Percentiles rank a stretch among this genome's conserved stretches.
phyloP scores from a whole-genome alignment of 1,284 basidiomycete genomes.

The Heliocybe sulcata region DNA sequence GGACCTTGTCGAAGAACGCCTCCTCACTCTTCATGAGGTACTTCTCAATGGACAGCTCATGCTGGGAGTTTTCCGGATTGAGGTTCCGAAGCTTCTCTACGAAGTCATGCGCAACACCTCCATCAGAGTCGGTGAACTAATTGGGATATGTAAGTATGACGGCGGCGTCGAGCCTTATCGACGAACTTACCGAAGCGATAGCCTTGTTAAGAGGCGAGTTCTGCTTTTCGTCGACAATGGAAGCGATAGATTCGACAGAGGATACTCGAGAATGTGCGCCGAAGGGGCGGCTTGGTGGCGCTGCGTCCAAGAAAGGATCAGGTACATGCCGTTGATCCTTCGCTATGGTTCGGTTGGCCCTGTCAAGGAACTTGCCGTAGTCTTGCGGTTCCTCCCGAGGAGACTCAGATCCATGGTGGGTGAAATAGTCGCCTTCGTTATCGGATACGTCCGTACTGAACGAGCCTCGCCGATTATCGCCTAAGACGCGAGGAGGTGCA shows the following conservation, averaged over 20 bases:
- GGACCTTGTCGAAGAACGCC: slow-evolving; percentile 84
- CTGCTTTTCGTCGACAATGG: slow-evolving; percentile 84
- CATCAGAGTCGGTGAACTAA: slow-evolving; percentile 87
- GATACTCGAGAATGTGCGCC: slow-evolving; percentile 73
- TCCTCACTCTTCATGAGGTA: slow-evolving; percentile 88
- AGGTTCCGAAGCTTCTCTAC: slow-evolving; percentile 78
- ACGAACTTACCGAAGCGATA: slow-evolving; percentile 64
- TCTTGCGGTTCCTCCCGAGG: slow-evolving; percentile 30
- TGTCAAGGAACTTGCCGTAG: slow-evolving; percentile 77
- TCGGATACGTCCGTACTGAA: slow-evolving; percentile 43
- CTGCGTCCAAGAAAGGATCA: slow-evolving; percentile 77
- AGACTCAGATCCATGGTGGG: slow-evolving; percentile 23
- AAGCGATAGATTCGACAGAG: slow-evolving; percentile 82
- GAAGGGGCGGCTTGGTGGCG: slow-evolving; percentile 65
- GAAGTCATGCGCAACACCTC: slow-evolving; percentile 84
- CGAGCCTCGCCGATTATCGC: slow-evolving; percentile 34
- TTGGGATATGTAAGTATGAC: not conserved
- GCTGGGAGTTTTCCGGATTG: slow-evolving; percentile 81
- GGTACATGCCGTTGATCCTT: slow-evolving; percentile 68
- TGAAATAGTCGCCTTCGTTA: slow-evolving; percentile 54
- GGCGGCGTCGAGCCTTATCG: not conserved
- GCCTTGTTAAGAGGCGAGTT: slow-evolving; percentile 90
- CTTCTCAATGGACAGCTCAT: slow-evolving; percentile 87
- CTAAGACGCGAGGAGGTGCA: slow-evolving; percentile 24
- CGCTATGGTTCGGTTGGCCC: slow-evolving; percentile 77